Percentiles rank a stretch among this genome's conserved stretches.
Evolutionary conservation across 106 monocot species (phyloP).

Genomic region (Vanilla planifolia): DNA sequence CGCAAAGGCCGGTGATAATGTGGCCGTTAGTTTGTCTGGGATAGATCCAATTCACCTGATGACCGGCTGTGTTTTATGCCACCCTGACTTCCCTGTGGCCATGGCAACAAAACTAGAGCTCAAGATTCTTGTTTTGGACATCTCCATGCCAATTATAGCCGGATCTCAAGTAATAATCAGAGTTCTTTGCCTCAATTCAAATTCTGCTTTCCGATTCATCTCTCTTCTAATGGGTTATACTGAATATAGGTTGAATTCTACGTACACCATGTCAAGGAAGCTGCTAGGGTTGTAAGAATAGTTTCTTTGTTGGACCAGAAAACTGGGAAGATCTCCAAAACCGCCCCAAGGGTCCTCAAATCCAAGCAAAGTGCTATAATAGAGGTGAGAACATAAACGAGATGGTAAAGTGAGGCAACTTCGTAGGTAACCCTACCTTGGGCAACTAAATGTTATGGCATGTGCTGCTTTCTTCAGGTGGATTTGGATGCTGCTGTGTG

Average conservation of each 20-base stretch:
- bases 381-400: constrained; percentile 25
- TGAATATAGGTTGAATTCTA: constrained; percentile 67
- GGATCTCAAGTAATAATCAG: constrained; percentile 52
- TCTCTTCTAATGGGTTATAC: neutral
- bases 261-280: constrained; percentile 76
- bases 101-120: constrained; percentile 62
- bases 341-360: constrained; percentile 64
- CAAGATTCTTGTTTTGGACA: constrained; percentile 70
- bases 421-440: neutral
- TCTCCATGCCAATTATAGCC: constrained; percentile 50
- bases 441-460: neutral
- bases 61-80: constrained; percentile 79
- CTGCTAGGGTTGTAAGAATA: constrained; percentile 75
- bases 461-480: constrained; percentile 33
- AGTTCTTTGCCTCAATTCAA: neutral
- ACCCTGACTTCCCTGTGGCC: constrained; percentile 72
- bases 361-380: constrained; percentile 86
- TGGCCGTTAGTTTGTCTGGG: constrained; percentile 56
- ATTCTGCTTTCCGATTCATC: neutral
- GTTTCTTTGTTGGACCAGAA: constrained; percentile 67
- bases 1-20: constrained; percentile 91
- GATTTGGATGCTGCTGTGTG: constrained; percentile 61
- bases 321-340: constrained; percentile 62
- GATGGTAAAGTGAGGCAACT: neutral
- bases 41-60: constrained; percentile 45